Evolutionary conservation across 2,329 filamentous ascomycete species (phyloP).

Genomic region (Aspergillus vadensis): DNA sequence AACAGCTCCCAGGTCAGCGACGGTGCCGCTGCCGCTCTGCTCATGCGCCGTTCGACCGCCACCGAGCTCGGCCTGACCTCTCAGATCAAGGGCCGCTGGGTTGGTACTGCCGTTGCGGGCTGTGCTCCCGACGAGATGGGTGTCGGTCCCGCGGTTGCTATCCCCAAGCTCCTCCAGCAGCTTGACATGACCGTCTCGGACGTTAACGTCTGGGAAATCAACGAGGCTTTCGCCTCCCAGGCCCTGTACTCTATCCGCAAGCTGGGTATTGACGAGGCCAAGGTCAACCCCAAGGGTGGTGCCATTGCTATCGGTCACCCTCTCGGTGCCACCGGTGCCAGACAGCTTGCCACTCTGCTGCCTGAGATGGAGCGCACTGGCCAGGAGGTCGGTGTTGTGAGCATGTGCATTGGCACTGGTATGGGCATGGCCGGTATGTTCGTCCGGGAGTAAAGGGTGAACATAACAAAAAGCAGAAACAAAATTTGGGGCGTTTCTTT

Average conservation of each 20-base stretch:
- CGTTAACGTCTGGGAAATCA: slow-evolving; percentile 87
- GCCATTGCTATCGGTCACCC: slow-evolving; percentile 94
- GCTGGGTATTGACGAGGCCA: slow-evolving; percentile 60
- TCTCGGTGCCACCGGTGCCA: slow-evolving; percentile 81
- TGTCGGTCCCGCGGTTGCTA: slow-evolving; percentile 80
- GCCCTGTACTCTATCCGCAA: slow-evolving; percentile 70
- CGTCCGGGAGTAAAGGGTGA: slow-evolving; percentile 58
- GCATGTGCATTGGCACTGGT: slow-evolving; percentile 86
- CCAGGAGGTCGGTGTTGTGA: slow-evolving; percentile 78
- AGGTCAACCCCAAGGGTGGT: slow-evolving; percentile 88
- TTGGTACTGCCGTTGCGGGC: slow-evolving; percentile 72
- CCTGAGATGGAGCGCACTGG: slow-evolving; percentile 66
- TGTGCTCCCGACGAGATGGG: slow-evolving; percentile 93
- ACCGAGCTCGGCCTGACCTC: slow-evolving; percentile 68
- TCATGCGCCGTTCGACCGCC: slow-evolving; percentile 84
- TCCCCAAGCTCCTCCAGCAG: slow-evolving; percentile 74
- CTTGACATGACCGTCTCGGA: slow-evolving; percentile 69
- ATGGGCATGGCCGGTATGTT: slow-evolving; percentile 74
- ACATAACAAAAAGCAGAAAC: not conserved
- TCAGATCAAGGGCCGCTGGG: slow-evolving; percentile 79
- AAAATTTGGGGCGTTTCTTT: not conserved
- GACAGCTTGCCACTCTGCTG: slow-evolving; percentile 76
- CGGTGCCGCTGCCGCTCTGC: slow-evolving; percentile 77
- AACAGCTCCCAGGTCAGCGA: slow-evolving; percentile 86
- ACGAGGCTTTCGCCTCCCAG: slow-evolving; percentile 73